Conservation (phyloP, 2,329 filamentous ascomycete species). For the Elsinoe arachidis region DNA sequence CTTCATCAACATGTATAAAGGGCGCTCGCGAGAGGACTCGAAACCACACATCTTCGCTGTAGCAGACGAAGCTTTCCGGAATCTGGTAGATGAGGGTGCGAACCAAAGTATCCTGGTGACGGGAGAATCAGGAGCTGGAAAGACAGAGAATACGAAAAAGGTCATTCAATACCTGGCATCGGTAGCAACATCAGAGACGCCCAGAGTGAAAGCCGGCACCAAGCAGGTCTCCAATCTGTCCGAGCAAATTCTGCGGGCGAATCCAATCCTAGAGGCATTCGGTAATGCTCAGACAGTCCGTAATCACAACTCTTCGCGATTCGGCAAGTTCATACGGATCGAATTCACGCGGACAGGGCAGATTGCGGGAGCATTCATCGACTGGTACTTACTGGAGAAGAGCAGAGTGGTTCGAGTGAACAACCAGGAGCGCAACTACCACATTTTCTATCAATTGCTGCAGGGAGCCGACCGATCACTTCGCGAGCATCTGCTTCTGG, state of each 20-base stretch:
- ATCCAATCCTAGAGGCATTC: constrained; percentile 95
- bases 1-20: constrained; percentile 97
- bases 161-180: constrained; percentile 97
- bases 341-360: constrained; percentile 82
- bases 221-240: constrained; percentile 76
- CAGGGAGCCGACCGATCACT: constrained; percentile 68
- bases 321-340: constrained; percentile 97
- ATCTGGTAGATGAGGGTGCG: constrained; percentile 85
- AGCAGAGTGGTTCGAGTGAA: constrained; percentile 92
- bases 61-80: constrained; percentile 93
- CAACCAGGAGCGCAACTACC: constrained; percentile 84
- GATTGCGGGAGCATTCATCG: constrained; percentile 92
- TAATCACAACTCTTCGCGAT: constrained; percentile 97
- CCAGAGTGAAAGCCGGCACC: constrained; percentile 50
- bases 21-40: constrained; percentile 81
- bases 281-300: constrained; percentile 96
- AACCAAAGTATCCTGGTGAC: constrained; percentile 98
- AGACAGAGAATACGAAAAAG: constrained; percentile 99
- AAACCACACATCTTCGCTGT: constrained; percentile 97
- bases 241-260: constrained; percentile 90
- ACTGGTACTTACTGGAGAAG: constrained; percentile 97
- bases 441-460: constrained; percentile 92
- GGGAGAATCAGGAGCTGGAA: constrained; percentile 93
- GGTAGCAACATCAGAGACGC: constrained; percentile 75
- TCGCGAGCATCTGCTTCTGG: constrained; percentile 68